Percentiles rank a stretch among this genome's conserved stretches.
Evolutionary conservation across 2,329 filamentous ascomycete genomes (phyloP).

Genomic region (Ramularia collo-cygni): DNA sequence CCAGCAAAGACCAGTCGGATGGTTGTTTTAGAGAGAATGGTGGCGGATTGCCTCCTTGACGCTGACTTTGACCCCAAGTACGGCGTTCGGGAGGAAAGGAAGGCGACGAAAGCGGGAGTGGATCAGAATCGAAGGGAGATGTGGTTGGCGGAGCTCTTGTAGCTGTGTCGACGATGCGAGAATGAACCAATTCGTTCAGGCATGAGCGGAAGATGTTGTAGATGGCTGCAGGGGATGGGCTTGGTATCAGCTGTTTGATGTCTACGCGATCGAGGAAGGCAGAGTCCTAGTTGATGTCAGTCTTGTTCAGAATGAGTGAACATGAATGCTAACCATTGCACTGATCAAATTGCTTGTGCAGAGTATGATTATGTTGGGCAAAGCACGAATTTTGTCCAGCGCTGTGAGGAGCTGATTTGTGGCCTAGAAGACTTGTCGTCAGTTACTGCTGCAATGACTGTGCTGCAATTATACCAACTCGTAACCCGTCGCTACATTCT

Average conservation of each 20-base stretch:
- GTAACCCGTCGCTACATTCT: constrained; percentile 42
- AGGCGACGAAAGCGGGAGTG: too few species aligned
- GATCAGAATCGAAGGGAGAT: not conserved
- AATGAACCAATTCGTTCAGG: constrained; percentile 39
- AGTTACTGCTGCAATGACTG: constrained; percentile 3
- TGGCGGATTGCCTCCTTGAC: too few species aligned
- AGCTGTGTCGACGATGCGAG: constrained; percentile 30
- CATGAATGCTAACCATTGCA: constrained; percentile 30
- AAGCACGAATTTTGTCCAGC: constrained; percentile 38
- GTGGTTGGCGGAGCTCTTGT: not conserved
- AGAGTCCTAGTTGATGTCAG: constrained; percentile 25
- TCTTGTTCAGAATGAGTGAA: not conserved
- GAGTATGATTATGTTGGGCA: constrained; percentile 42
- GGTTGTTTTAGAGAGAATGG: too few species aligned
- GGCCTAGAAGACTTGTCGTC: constrained; percentile 24
- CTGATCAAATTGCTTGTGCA: constrained; percentile 46
- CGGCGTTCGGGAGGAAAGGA: too few species aligned
- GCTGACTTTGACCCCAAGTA: too few species aligned
- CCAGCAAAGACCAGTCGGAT: too few species aligned
- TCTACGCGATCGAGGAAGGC: constrained; percentile 46
- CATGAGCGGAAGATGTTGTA: constrained; percentile 46
- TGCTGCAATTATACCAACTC: constrained; percentile 25
- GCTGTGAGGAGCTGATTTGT: constrained; percentile 46
- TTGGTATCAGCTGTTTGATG: constrained; percentile 40
- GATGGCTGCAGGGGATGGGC: constrained; percentile 33